Base-by-base conservation (phyloP, 2,329 filamentous ascomycete species). In the Xylariaceae sp. region DNA sequence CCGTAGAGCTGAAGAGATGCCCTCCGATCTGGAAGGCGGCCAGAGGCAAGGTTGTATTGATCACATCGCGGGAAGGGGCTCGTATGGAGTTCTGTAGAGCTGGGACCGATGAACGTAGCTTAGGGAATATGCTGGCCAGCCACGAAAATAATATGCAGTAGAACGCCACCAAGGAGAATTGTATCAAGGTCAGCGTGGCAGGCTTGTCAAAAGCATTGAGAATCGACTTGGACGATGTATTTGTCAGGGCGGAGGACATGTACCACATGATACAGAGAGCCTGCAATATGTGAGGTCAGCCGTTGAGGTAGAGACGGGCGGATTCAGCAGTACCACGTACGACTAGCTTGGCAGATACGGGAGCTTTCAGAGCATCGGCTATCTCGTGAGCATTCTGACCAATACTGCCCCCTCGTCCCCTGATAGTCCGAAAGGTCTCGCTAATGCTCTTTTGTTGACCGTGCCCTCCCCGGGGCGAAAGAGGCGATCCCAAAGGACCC, bases 161-260 rank as follows among this genome's bases (percentile, higher is more conserved):
- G 51, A 85, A 83, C 10, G 89, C 89, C 39, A 99, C 92, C 65
- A 96, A 92, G 53, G 84, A 87, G 73, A 99, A 99, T 77, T 99
- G 94, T 48, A 96, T 79, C 54, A 96, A 79, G 1, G 92, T 97
- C 64, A 97, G 80, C 18, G 92, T 96, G 30, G 94, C 88, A 1
- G 92, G 92, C 72, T 90, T 94, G 54, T 89, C 85, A 61, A 96
- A 89, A 41, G 89, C 88, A 62, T 90, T 96, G 57, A 97, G 79
- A 67, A 99, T 99, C 16, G 92, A 89, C 74, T 99, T 99, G 49
- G 94, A 96, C 21, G 94, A 97, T 2, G 94, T 96, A 70, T 97
- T 99, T 58, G 94, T 96, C 63, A 97, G 77, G 58, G 95, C 94
- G 41, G 92, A 97, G 21, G 92, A 95, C 70, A 88, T 81, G 76